These are phyloP conservation scores for Neofusicoccum parvum DNA, from an alignment of 2,329 filamentous ascomycete species.

Conservation along the genomic window DNA sequence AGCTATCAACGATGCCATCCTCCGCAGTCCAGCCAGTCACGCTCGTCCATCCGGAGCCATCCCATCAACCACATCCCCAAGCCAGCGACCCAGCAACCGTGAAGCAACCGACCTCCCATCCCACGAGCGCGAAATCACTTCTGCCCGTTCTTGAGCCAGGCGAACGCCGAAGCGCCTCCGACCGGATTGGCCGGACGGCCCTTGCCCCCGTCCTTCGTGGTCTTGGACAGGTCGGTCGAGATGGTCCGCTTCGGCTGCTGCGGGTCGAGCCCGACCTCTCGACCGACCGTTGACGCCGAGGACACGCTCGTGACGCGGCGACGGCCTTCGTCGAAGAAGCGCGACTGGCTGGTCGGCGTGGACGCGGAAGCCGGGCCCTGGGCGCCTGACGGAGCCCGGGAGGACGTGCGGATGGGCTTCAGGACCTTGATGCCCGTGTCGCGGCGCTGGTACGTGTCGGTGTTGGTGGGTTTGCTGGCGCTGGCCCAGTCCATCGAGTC, in stretches of 20 bases:
- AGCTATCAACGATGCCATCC: too few relatives aligned
- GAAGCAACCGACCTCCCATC: neutral
- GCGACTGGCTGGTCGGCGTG: conserved; percentile 27
- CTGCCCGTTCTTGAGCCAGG: conserved; percentile 70
- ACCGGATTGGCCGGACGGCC: conserved; percentile 66
- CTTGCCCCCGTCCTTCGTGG: conserved; percentile 1
- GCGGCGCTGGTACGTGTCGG: conserved; percentile 68
- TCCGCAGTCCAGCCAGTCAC: too few relatives aligned
- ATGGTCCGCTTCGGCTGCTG: conserved; percentile 15
- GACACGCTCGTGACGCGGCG: conserved; percentile 29
- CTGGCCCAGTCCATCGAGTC: conserved; percentile 53
- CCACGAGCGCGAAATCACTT: neutral
- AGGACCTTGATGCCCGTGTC: conserved; percentile 87
- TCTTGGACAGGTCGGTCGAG: conserved; percentile 13
- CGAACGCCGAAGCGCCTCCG: conserved; percentile 90
- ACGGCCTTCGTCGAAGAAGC: conserved; percentile 54
- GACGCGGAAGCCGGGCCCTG: conserved; percentile 34
- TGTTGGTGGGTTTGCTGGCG: conserved; percentile 57
- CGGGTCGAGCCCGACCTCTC: conserved; percentile 12
- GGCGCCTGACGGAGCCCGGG: conserved; percentile 48
- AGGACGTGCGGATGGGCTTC: conserved; percentile 69
- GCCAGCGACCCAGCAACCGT: neutral
- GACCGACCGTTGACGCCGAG: conserved; percentile 21
- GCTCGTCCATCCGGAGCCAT: too few relatives aligned
- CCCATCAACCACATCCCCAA: neutral